A percentile compares a stretch with the other conserved stretches of the same genome.
Evolutionary conservation across 345 rosid species (phyloP).

Genomic region (Populus simonii): DNA sequence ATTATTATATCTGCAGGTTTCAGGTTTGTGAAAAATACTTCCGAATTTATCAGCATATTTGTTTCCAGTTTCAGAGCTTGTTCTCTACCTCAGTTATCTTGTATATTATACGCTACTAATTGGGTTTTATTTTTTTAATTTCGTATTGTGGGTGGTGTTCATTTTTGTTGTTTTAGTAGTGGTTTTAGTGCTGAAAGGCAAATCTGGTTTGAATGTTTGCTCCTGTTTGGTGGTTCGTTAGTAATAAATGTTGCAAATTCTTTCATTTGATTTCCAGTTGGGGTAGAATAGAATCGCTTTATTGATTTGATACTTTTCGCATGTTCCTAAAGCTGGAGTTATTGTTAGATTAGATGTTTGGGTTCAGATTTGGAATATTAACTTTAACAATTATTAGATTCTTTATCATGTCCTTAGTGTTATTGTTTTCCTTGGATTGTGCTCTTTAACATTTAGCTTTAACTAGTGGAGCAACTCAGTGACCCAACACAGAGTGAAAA

Average conservation of each 20-base stretch:
- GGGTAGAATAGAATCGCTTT: neutral
- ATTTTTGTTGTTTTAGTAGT: too few relatives aligned
- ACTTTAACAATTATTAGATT: too few relatives aligned
- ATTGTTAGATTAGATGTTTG: neutral
- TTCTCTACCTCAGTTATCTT: neutral
- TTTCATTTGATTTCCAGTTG: neutral
- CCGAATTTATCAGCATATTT: neutral
- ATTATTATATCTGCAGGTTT: conserved; percentile 68
- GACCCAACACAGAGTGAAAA: neutral
- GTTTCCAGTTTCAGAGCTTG: neutral
- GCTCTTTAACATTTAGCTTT: neutral
- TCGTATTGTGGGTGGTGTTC: too few relatives aligned
- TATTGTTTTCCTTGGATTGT: neutral
- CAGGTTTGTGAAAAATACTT: conserved; percentile 34
- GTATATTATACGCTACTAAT: too few relatives aligned
- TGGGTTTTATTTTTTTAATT: too few relatives aligned
- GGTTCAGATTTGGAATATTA: neutral
- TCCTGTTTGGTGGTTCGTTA: neutral
- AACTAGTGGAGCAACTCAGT: neutral
- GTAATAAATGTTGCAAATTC: neutral
- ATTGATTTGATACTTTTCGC: neutral
- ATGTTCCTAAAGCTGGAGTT: neutral
- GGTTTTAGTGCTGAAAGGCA: too few relatives aligned
- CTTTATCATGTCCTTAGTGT: neutral
- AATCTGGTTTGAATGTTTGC: neutral